Conservation (phyloP, 108 stramenopile genomes). For the Nannochloropsis gaditana region DNA sequence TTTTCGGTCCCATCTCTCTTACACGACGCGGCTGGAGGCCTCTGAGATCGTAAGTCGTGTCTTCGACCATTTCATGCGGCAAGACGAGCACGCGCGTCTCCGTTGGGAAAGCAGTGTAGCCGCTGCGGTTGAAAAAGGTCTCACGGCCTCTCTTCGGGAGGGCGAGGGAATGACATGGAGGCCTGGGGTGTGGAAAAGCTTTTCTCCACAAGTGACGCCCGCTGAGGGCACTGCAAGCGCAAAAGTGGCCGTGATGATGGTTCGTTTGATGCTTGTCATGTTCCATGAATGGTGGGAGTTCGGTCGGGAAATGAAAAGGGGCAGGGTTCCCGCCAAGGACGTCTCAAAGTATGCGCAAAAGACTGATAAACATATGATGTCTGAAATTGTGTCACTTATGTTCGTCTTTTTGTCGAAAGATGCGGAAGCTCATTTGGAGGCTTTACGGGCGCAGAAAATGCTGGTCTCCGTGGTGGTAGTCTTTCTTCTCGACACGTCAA, state of each 20-base stretch:
- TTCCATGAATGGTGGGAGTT: not conserved
- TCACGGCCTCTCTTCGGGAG: not conserved
- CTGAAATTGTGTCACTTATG: not conserved
- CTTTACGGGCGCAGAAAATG: not conserved
- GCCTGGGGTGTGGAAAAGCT: too few species aligned
- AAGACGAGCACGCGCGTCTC: not conserved
- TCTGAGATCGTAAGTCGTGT: not conserved
- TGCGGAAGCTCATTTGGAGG: not conserved
- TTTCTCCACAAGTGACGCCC: too few species aligned
- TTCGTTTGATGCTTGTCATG: not conserved
- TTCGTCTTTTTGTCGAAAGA: not conserved
- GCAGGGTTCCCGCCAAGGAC: too few species aligned
- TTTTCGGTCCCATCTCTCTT: not conserved
- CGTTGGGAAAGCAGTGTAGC: not conserved
- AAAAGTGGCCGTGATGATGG: not conserved
- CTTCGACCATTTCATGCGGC: not conserved
- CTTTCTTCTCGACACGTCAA: not conserved
- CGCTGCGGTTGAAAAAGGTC: not conserved
- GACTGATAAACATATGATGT: not conserved
- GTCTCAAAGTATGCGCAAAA: too few species aligned
- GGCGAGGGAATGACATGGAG: too few species aligned
- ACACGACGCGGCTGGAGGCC: not conserved
- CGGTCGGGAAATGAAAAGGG: too few species aligned
- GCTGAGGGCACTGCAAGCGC: too few species aligned
- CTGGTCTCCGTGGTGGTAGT: not conserved